A percentile compares a stretch with the other conserved stretches of the same genome.
Conservation (phyloP, 345 rosid species). For the Citrus inodora region DNA sequence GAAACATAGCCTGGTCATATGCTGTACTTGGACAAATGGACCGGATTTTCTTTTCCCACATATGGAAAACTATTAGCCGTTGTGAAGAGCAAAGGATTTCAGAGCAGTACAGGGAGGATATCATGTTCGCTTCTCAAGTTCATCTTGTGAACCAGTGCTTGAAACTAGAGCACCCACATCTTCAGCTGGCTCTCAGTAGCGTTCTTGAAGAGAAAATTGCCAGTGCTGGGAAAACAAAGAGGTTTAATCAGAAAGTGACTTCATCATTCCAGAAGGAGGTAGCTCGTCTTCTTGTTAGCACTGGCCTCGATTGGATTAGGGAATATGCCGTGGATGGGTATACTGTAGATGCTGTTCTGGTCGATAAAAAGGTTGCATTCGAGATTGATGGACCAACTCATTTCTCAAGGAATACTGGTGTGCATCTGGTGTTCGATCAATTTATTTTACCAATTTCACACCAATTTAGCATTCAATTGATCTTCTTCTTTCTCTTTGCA, state of each 20-base stretch:
- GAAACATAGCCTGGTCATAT: constrained; percentile 95
- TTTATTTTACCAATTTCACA: background rate
- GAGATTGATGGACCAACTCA: constrained; percentile 96
- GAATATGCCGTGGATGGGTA: constrained; percentile 73
- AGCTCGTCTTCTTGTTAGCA: constrained; percentile 71
- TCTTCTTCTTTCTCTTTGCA: constrained; percentile 28
- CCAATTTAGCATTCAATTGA: background rate
- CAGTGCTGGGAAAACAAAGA: constrained; percentile 69
- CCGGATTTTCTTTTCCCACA: constrained; percentile 57
- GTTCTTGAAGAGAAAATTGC: constrained; percentile 65
- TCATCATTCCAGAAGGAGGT: constrained; percentile 95
- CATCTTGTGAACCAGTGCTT: constrained; percentile 84
- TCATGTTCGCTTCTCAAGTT: constrained; percentile 88
- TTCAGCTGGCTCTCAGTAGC: constrained; percentile 47
- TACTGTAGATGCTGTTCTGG: constrained; percentile 72
- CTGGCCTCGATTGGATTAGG: constrained; percentile 86
- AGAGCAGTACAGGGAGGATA: constrained; percentile 81
- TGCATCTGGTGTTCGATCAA: constrained; percentile 12
- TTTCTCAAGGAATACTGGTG: constrained; percentile 86
- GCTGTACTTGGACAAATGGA: constrained; percentile 79
- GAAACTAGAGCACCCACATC: constrained; percentile 78
- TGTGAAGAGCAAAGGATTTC: constrained; percentile 82
- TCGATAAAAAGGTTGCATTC: constrained; percentile 77
- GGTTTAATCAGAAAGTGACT: constrained; percentile 77
- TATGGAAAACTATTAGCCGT: constrained; percentile 55